phyloP scores from a whole-genome alignment of 2,329 filamentous ascomycete genomes.

The Phaeosphaeria sp. region DNA sequence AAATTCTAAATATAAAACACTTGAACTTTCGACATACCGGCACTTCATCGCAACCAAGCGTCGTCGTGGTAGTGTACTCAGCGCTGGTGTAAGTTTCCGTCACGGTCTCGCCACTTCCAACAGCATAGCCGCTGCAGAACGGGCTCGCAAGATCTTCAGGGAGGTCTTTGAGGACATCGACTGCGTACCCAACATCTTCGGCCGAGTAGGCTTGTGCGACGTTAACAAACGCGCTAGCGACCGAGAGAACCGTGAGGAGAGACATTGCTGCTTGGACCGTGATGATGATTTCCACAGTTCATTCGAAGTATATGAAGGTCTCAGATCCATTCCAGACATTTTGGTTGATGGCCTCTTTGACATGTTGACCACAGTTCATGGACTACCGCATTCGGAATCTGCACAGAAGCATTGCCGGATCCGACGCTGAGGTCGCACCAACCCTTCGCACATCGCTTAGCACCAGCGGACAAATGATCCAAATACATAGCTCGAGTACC shows the following conservation, averaged over 20 bases:
- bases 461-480: background rate
- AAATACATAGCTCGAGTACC: background rate
- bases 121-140: constrained; percentile 1
- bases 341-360: background rate
- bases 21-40: background rate
- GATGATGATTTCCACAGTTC: background rate
- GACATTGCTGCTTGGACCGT: background rate
- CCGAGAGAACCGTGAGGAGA: background rate
- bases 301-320: background rate
- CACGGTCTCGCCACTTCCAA: background rate
- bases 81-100: background rate
- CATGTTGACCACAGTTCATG: background rate
- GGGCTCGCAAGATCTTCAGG: constrained; percentile 1
- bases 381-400: constrained; percentile 10
- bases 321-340: background rate
- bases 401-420: background rate
- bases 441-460: background rate
- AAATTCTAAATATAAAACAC: background rate
- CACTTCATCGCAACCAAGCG: background rate
- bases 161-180: background rate
- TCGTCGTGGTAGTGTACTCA: background rate
- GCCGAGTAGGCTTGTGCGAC: constrained; percentile 2
- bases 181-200: constrained; percentile 1
- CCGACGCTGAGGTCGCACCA: background rate
- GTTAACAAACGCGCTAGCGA: background rate